Evolutionary conservation across 2,329 filamentous ascomycete genomes (phyloP).

Genomic region (Trichoderma cornu-damae): DNA sequence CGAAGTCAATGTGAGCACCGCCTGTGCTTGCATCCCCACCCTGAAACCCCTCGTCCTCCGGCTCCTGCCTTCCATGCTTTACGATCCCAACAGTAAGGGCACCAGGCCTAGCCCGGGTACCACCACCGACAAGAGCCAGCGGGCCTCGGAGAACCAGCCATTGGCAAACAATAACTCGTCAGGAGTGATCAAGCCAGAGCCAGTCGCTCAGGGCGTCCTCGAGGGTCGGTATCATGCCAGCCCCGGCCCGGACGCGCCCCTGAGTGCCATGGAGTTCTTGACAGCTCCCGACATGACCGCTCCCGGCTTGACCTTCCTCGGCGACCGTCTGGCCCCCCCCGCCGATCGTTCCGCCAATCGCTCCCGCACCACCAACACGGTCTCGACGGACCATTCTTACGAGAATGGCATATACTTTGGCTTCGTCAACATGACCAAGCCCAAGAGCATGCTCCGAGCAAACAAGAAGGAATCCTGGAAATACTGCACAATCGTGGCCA

Average conservation of each 20-base stretch:
- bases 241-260: background rate
- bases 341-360: constrained; percentile 13
- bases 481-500: constrained; percentile 68
- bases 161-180: constrained; percentile 22
- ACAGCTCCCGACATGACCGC: constrained; percentile 38
- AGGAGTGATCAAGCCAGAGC: constrained; percentile 25
- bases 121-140: constrained; percentile 26
- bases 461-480: constrained; percentile 61
- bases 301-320: background rate
- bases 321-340: background rate
- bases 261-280: constrained; percentile 42
- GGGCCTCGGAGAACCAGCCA: constrained; percentile 30
- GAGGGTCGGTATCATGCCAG: background rate
- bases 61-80: constrained; percentile 52
- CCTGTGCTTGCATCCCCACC: constrained; percentile 87
- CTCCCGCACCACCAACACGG: constrained; percentile 31
- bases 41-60: constrained; percentile 77
- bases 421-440: constrained; percentile 65
- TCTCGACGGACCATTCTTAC: constrained; percentile 32
- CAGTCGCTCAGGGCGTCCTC: constrained; percentile 20
- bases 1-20: constrained; percentile 85
- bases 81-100: constrained; percentile 45
- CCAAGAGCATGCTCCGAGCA: constrained; percentile 65
- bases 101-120: constrained; percentile 25
- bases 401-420: constrained; percentile 62